Evolutionary conservation across 805 yeast genomes (phyloP).

Genomic region (Hagleromyces aurorensis): DNA sequence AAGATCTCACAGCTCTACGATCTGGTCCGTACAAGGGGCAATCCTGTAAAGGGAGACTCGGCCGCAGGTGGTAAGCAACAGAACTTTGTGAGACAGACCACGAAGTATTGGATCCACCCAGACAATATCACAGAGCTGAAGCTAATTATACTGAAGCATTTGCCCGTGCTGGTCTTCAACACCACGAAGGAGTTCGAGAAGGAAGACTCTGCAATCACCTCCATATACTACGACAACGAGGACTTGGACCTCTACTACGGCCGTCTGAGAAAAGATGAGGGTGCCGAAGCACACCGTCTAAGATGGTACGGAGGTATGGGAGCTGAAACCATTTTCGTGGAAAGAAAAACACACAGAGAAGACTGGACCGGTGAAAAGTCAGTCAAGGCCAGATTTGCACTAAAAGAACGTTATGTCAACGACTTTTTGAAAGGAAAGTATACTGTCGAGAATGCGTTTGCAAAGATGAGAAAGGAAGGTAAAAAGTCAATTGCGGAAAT

Average conservation of each 20-base stretch:
- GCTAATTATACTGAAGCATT: slow-evolving; percentile 82
- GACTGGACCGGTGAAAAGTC: slow-evolving; percentile 99
- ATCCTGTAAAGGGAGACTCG: slow-evolving; percentile 90
- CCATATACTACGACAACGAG: slow-evolving; percentile 89
- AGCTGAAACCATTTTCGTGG: slow-evolving; percentile 86
- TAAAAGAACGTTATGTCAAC: slow-evolving; percentile 87
- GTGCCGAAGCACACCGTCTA: slow-evolving; percentile 96
- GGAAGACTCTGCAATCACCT: slow-evolving; percentile 94
- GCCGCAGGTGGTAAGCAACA: slow-evolving; percentile 98
- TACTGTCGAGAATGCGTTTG: slow-evolving; percentile 85
- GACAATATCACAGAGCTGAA: slow-evolving; percentile 96
- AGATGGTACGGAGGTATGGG: slow-evolving; percentile 99
- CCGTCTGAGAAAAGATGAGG: slow-evolving; percentile 90
- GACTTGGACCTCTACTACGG: slow-evolving; percentile 90
- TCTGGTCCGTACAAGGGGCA: slow-evolving; percentile 90
- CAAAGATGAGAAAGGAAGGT: slow-evolving; percentile 87
- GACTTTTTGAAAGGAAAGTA: slow-evolving; percentile 74
- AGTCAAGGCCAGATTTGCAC: slow-evolving; percentile 92
- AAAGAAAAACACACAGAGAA: slow-evolving; percentile 96
- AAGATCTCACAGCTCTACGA: slow-evolving; percentile 85
- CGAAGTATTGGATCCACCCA: slow-evolving; percentile 99
- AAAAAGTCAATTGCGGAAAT: slow-evolving; percentile 81
- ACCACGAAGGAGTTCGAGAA: slow-evolving; percentile 89
- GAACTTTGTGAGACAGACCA: slow-evolving; percentile 96
- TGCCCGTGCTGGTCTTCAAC: slow-evolving; percentile 95